Conservation (phyloP, 441 rosid species). For the Pelargonium citronellum region DNA sequence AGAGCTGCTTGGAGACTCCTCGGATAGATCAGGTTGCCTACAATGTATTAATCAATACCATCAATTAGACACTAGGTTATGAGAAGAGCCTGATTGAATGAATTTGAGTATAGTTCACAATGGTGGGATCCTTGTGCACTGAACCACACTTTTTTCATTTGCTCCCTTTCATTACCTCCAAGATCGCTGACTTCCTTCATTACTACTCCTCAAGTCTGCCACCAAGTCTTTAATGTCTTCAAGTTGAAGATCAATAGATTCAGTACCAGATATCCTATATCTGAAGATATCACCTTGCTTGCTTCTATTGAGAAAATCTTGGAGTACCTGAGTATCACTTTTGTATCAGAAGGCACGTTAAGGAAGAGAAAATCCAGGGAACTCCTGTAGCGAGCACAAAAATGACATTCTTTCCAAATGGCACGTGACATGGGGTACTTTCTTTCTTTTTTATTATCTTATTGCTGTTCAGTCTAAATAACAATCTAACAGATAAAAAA, state of each 20-base stretch:
- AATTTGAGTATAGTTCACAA: slow-evolving; percentile 2
- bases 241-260: slow-evolving; percentile 47
- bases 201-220: slow-evolving; percentile 58
- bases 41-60: slow-evolving; percentile 19
- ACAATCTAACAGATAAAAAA: background rate
- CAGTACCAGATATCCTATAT: slow-evolving; percentile 39
- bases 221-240: slow-evolving; percentile 70
- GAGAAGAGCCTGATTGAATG: slow-evolving; percentile 15
- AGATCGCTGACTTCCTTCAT: slow-evolving; percentile 56
- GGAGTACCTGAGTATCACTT: slow-evolving; percentile 56
- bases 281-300: slow-evolving; percentile 57
- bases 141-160: no score
- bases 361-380: slow-evolving; percentile 1
- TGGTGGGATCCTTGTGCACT: no score
- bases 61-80: slow-evolving; percentile 16
- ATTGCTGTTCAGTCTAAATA: background rate
- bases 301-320: slow-evolving; percentile 63
- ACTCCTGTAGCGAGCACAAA: background rate
- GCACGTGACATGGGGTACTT: background rate
- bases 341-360: slow-evolving; percentile 14
- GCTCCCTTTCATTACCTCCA: slow-evolving; percentile 57
- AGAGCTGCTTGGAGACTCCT: slow-evolving; percentile 85
- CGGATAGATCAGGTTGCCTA: slow-evolving; percentile 80
- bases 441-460: background rate
- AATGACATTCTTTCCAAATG: background rate